Base-by-base conservation (phyloP, 1,139 yeast genomes). In the Taphrina wiesneri region DNA sequence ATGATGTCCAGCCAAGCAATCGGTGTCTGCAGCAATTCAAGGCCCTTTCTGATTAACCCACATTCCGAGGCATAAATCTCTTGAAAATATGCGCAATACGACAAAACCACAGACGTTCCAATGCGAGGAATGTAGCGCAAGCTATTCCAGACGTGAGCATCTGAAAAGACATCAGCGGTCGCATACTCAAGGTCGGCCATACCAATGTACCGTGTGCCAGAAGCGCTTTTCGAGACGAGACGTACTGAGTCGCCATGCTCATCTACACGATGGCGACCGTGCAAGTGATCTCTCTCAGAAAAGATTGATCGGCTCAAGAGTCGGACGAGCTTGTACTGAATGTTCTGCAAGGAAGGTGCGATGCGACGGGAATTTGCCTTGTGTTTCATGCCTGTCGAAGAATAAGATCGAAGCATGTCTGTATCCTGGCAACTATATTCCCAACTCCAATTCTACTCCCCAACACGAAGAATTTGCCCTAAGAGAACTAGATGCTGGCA, bases 321-420 rank as follows among this genome's bases (percentile, higher is more conserved):
- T 25, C 3, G 30, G 52, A 3, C 52, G 52, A 2, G 52, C 52
- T 15, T 46, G 52, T 23, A 46, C 30, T 2, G 30, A 46, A 7
- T 46, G 52, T 46, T 21, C 52, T 19, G 28, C 52, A n/a, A 46
- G 21, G 26, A 46, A 46, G 30, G 52, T 46, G 2, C 23, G 52
- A 4, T 46, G 52, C 21, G 52, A 46, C 7, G 52, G 52, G n/a
- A 25, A n/a, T 11, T 15, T 46, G 30, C 52, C 52, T 23, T 46
- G 52, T 6, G 34, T 25, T 2, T 2, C 30, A 2, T 46, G 52
- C n/a, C 11, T 21, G 9, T 41, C 46, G 46, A 41, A 46, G 21
- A 19, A 21, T n/a, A 46, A 46, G 21, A 7, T n/a, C 4, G 28
- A 21, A 21, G 21, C 21, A 25, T 46, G 32, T 17, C 23, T 25